Evolutionary conservation across 192 early-diverging fungal species (phyloP).

Genomic region (Radiomyces spectabilis): DNA sequence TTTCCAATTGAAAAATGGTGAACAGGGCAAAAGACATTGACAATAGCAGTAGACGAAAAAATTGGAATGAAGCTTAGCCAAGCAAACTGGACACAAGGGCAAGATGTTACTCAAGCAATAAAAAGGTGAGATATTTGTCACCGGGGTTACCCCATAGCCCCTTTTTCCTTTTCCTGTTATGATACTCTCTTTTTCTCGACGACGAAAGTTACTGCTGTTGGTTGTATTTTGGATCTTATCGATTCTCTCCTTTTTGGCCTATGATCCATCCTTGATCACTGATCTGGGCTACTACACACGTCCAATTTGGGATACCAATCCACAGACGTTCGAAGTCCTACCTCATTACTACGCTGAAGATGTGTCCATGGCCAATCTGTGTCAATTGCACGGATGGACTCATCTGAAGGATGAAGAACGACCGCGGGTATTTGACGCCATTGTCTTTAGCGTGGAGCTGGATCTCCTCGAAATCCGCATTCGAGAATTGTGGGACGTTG

Average conservation of each 20-base stretch:
- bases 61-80: too few species aligned
- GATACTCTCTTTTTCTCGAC: not conserved
- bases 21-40: too few species aligned
- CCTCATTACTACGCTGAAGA: slow-evolving; percentile 39
- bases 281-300: slow-evolving; percentile 34
- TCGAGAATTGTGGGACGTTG: slow-evolving; percentile 45
- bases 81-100: too few species aligned
- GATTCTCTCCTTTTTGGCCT: not conserved
- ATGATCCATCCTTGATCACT: slow-evolving; percentile 5
- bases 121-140: too few species aligned
- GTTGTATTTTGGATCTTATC: not conserved
- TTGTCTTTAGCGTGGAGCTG: slow-evolving; percentile 55
- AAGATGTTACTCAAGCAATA: too few species aligned
- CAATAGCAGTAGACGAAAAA: too few species aligned
- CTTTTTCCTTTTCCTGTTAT: slow-evolving; percentile 1
- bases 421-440: slow-evolving; percentile 45
- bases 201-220: too few species aligned
- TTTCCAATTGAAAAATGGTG: too few species aligned
- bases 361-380: slow-evolving; percentile 28
- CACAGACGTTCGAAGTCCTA: slow-evolving; percentile 20
- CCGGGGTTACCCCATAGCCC: not conserved
- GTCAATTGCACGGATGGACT: slow-evolving; percentile 45
- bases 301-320: slow-evolving; percentile 37
- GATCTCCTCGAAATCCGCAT: slow-evolving; percentile 53
- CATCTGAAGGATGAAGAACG: not conserved